Evolutionary conservation across 208 protist genomes (phyloP).

Genomic region (Trypanosoma congolense): DNA sequence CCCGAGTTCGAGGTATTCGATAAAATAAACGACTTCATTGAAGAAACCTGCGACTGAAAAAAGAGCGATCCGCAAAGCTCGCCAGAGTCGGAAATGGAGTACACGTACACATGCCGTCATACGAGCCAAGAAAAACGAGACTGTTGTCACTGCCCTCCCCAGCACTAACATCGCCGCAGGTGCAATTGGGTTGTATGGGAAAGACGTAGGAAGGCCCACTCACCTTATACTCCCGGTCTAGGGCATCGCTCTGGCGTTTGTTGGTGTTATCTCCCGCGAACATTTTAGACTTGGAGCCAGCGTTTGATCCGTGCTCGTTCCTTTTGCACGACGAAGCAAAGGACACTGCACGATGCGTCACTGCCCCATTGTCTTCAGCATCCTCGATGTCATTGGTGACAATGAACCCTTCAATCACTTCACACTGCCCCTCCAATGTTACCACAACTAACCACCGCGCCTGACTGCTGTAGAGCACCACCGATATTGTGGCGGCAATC

Average conservation of each 20-base stretch:
- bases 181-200: conserved; percentile 74
- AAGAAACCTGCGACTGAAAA: conserved; percentile 67
- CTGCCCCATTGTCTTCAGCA: neutral
- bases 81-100: conserved; percentile 39
- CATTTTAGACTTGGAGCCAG: neutral
- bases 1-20: too few relatives aligned
- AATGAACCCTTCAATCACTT: conserved; percentile 74
- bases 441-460: conserved; percentile 57
- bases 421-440: conserved; percentile 85
- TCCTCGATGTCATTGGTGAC: neutral
- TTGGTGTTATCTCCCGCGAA: neutral
- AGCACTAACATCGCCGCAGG: conserved; percentile 53
- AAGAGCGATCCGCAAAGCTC: conserved; percentile 66
- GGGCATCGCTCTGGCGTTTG: neutral
- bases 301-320: neutral
- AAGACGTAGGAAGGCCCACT: conserved; percentile 32
- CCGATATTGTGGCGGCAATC: conserved; percentile 75
- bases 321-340: conserved; percentile 9
- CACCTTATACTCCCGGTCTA: neutral
- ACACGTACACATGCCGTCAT: conserved; percentile 81
- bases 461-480: conserved; percentile 63
- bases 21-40: conserved; percentile 57
- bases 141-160: conserved; percentile 16
- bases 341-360: conserved; percentile 5
- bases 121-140: conserved; percentile 70